Evolutionary conservation across 2,329 filamentous ascomycete genomes (phyloP).

Genomic region (Diaporthe ilicicola): DNA sequence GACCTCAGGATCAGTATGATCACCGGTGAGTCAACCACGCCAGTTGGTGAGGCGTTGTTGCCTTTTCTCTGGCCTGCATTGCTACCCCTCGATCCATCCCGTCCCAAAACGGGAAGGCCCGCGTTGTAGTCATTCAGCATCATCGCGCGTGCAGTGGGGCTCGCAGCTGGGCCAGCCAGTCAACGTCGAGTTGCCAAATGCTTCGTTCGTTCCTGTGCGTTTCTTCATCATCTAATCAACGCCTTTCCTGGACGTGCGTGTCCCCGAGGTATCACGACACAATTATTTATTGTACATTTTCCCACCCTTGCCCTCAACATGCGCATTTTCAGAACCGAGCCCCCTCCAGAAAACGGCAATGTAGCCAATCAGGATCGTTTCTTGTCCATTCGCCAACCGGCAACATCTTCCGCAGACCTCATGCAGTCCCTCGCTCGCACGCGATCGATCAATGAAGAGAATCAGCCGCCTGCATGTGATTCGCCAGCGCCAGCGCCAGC

Average conservation of each 20-base stretch:
- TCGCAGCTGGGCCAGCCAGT: not conserved
- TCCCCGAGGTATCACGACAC: slow-evolving; percentile 4
- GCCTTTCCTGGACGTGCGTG: not conserved
- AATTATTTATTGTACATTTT: slow-evolving; percentile 29
- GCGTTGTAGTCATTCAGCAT: slow-evolving; percentile 33
- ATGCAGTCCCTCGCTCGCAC: not conserved
- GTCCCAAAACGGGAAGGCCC: slow-evolving; percentile 30
- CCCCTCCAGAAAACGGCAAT: not conserved
- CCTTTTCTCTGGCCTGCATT: not conserved
- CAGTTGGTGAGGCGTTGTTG: not conserved
- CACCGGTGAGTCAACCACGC: slow-evolving; percentile 24
- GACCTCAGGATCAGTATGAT: slow-evolving; percentile 18
- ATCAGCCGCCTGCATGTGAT: slow-evolving; percentile 10
- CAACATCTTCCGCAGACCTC: not conserved
- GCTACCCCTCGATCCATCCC: slow-evolving; percentile 1
- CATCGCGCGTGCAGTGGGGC: slow-evolving; percentile 13
- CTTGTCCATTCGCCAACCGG: not conserved
- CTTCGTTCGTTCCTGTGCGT: slow-evolving; percentile 10
- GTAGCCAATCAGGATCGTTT: not conserved
- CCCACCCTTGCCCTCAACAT: not conserved
- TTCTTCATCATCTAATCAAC: slow-evolving; percentile 15
- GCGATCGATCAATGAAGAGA: not conserved
- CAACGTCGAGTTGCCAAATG: slow-evolving; percentile 11
- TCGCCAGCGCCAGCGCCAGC: not conserved
- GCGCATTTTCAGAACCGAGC: not conserved